phyloP scores from a whole-genome alignment of 1,139 yeast genomes.

The Blastobotrys buckinghamii region DNA sequence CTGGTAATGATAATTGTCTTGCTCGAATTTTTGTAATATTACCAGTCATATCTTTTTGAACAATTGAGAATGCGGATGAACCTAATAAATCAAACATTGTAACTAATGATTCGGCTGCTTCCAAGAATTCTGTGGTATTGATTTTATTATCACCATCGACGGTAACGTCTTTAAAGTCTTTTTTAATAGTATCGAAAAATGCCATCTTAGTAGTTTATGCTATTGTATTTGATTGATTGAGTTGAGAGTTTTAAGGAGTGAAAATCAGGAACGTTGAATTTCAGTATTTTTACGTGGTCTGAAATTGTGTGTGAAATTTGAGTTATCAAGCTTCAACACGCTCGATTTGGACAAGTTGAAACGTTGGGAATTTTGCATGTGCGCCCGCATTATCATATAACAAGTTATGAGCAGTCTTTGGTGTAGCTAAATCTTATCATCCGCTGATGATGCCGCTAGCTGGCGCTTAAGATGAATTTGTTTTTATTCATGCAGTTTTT shows the following conservation, averaged over 20 bases:
- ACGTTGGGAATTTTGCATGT: too few species aligned
- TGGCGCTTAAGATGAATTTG: too few species aligned
- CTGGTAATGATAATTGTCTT: conserved; percentile 61
- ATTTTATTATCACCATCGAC: conserved; percentile 48
- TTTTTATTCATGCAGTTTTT: too few species aligned
- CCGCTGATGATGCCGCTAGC: too few species aligned
- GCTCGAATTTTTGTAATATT: conserved; percentile 71
- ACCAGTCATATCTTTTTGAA: conserved; percentile 85
- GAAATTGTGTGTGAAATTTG: too few species aligned
- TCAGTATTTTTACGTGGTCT: background rate
- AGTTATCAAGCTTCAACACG: too few species aligned
- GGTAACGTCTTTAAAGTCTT: conserved; percentile 70
- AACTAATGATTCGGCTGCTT: conserved; percentile 79
- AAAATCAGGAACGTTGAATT: background rate
- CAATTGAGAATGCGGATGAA: conserved; percentile 77
- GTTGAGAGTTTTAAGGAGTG: background rate
- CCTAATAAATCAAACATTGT: conserved; percentile 80
- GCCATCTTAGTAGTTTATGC: conserved; percentile 29
- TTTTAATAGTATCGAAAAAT: conserved; percentile 72
- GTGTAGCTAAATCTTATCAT: too few species aligned
- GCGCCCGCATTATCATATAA: too few species aligned
- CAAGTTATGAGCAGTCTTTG: too few species aligned
- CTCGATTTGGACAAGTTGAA: too few species aligned
- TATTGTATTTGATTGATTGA: background rate
- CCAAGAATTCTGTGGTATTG: conserved; percentile 68